Base-by-base conservation (phyloP, 805 yeast species). In the Zygotorulaspora danielsina region DNA sequence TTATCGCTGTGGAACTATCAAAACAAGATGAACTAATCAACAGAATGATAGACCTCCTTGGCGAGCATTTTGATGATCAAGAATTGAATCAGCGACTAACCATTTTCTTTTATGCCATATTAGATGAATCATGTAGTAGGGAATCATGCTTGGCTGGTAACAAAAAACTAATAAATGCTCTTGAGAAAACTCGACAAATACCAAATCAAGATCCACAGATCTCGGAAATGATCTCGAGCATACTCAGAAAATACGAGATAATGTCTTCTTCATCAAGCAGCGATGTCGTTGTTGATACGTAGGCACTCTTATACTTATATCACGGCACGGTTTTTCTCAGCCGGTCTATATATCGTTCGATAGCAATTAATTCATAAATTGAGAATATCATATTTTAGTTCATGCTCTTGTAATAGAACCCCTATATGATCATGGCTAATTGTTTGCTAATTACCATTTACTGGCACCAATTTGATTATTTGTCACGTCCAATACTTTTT, bases 21-120 rank as follows among this genome's bases (percentile, higher is more conserved):
- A 41, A 53, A 17, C 47, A 59, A 10, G 34, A 52, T 0, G 45
- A 52, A 7, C 45, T 66, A 4, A 39, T 60, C 1, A 43, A 52
- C 3, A 60, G 53, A n/a, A 45, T 62, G 6, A 32, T 50, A 1
- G 39, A 39, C 2, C 44, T 66, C 1, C 44, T 66, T 4, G 38
- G 36, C 1, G 50, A 51, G 2, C 69, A 67, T 38, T 32, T 45
- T 10, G 42, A 42, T 4, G 68, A 67, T 29, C 28, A 36, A 0
- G 63, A 51, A 7, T 34, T 67, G 22, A 49, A 64, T 34, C 63
- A 61, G 35, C 51, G 71, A 29, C 44, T 64, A 2, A 36, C 66
- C 1, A 59, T 59, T 32, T 51, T 67, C 6, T 50, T 66, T 24
- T 55, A 51, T 27, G 54, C 62, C 1, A 41, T 54, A 1, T 46